Evolutionary conservation across 2,329 filamentous ascomycete species (phyloP).

Genomic region (Blastomyces silverae): DNA sequence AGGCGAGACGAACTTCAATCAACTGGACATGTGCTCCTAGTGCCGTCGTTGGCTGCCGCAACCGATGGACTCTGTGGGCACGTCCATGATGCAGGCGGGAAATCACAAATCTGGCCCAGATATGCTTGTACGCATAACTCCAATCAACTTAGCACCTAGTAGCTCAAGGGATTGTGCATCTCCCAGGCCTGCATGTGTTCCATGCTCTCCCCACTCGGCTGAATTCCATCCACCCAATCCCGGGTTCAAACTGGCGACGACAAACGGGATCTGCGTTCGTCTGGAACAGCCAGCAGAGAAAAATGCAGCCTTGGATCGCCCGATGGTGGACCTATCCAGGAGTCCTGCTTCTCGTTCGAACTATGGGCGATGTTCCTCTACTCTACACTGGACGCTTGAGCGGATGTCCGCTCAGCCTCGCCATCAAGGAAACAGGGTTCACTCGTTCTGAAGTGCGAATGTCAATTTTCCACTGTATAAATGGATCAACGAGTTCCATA

Average conservation of each 20-base stretch:
- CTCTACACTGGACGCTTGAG: too few species aligned
- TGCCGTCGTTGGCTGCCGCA: background rate
- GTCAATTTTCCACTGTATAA: background rate
- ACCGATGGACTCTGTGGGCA: background rate
- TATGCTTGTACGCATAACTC: background rate
- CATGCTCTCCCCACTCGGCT: background rate
- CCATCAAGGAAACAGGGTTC: background rate
- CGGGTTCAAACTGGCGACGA: background rate
- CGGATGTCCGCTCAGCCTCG: slow-evolving; percentile 1
- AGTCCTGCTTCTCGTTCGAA: background rate
- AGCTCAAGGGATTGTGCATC: background rate
- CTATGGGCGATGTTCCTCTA: background rate
- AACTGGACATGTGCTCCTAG: background rate
- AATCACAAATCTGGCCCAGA: too few species aligned
- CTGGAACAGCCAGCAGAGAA: background rate
- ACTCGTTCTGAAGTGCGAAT: background rate
- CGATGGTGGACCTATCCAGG: background rate
- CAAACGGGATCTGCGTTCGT: background rate
- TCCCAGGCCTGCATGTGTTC: background rate
- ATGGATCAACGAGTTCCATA: background rate
- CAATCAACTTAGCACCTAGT: background rate
- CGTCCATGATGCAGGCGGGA: background rate
- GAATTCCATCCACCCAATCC: background rate
- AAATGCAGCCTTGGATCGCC: background rate
- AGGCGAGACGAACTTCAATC: background rate